These are phyloP conservation scores for Kwoniella dejecticola DNA, from an alignment of 768 basidiomycete genomes.

Conservation along the genomic window DNA sequence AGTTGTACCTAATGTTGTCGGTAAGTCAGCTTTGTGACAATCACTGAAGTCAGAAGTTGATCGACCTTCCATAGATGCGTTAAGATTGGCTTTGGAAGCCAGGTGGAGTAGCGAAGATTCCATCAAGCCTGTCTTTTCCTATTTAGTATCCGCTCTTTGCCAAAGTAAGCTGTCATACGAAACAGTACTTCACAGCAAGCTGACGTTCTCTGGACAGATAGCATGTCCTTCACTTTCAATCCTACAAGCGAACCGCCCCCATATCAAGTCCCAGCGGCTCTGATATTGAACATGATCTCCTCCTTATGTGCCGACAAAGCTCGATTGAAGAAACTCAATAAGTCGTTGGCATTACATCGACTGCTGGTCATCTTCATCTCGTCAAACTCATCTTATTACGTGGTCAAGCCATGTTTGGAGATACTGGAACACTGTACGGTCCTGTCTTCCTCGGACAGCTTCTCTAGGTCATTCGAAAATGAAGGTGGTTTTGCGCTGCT, in stretches of 20 bases:
- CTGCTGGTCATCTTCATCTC: constrained; percentile 79
- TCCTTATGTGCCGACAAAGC: constrained; percentile 63
- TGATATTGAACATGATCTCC: constrained; percentile 68
- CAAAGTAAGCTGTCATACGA: constrained; percentile 57
- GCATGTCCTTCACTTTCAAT: constrained; percentile 12
- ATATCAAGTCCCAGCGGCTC: constrained; percentile 41
- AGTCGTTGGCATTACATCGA: constrained; percentile 73
- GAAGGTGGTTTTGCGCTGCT: constrained; percentile 81
- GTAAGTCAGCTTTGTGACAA: constrained; percentile 15
- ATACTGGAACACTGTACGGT: constrained; percentile 40
- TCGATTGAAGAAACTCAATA: constrained; percentile 70
- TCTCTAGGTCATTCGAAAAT: constrained; percentile 78
- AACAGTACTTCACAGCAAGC: background rate
- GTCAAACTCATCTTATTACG: constrained; percentile 66
- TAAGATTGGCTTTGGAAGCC: constrained; percentile 35
- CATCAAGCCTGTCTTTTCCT: constrained; percentile 81
- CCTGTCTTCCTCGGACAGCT: constrained; percentile 69
- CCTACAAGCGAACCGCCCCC: constrained; percentile 31
- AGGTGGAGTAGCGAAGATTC: constrained; percentile 53
- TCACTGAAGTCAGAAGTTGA: background rate
- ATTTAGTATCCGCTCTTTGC: constrained; percentile 77
- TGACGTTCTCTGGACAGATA: constrained; percentile 10
- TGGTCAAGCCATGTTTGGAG: constrained; percentile 46
- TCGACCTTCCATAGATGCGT: constrained; percentile 24
- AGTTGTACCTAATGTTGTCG: constrained; percentile 64